Base-by-base conservation (phyloP, 1,139 yeast species). In the Scheffersomyces quercinus region DNA sequence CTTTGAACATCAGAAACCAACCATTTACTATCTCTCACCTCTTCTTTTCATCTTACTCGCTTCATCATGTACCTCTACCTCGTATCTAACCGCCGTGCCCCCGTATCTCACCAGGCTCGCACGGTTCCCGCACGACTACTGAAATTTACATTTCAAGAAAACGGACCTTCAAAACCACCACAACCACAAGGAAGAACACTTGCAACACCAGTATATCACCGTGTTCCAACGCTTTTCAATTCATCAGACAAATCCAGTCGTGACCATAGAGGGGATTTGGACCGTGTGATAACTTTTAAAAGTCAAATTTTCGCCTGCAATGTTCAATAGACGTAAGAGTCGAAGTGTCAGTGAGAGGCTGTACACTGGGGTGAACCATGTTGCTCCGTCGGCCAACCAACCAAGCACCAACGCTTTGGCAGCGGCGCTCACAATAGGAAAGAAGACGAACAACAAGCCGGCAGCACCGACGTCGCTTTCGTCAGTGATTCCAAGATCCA, bases 381-480 rank as follows among this genome's bases (percentile, higher is more conserved):
- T 58, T 13, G 65, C 72, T 3, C 67, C 70, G 4, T 52, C 65
- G 6, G 44, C 61, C 20, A 59, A 52, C 43, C 73, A 71, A 43
- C 79, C 79, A 16, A 64, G 60, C 51, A 58, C 65, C 37, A 64
- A 65, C 41, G 79, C 79, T 11, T 56, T 71, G 56, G 79, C 79
- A 6, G 79, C 79, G 4, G 79, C 79, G 2, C 56, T 70, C 39
- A 66, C 76, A 35, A 74, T 74, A 49, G 79, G 79, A 5, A 61
- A 70, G 43, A 54, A 58, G 29, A 50, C 56, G 47, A 64, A 59
- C 45, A 50, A 48, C 29, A 42, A 40, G 32, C 38, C 35, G 37
- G 48, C 46, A 35, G 37, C 42, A 12, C 55, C 43, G 40, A 56
- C 38, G 50, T 53, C 38, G 46, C 54, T 32, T 20, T 36, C 10